These are phyloP conservation scores for Fusarium sp. DNA, from an alignment of 2,329 filamentous ascomycete genomes.

Conservation along the genomic window DNA sequence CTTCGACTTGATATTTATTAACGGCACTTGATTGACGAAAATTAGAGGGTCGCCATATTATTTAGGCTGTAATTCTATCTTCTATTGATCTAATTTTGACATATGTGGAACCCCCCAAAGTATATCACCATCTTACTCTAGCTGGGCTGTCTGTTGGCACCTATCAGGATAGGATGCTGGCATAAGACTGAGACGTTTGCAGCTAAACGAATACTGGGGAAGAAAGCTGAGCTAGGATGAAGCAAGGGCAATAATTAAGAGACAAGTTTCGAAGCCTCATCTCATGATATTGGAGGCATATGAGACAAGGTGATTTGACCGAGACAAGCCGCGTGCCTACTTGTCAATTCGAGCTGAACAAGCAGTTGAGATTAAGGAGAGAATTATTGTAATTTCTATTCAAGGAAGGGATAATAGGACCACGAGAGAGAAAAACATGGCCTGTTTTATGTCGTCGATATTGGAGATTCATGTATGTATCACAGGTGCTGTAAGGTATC, in stretches of 20 bases:
- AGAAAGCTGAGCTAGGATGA: too few species aligned
- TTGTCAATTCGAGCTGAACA: conserved; percentile 2
- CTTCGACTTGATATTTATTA: neutral
- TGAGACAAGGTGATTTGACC: neutral
- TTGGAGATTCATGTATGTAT: conserved; percentile 1
- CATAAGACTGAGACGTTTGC: neutral
- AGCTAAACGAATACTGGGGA: too few species aligned
- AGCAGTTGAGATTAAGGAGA: neutral
- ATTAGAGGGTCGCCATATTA: neutral
- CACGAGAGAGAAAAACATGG: conserved; percentile 2
- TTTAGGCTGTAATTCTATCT: too few species aligned
- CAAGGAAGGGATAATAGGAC: conserved; percentile 1
- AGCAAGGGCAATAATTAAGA: too few species aligned
- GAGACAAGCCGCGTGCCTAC: conserved; percentile 24
- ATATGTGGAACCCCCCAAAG: neutral
- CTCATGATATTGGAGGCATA: neutral
- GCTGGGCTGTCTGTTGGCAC: neutral
- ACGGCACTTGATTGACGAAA: neutral
- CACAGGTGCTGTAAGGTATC: neutral
- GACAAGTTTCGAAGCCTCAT: neutral
- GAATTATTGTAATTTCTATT: neutral
- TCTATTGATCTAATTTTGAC: neutral
- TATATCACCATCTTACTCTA: too few species aligned
- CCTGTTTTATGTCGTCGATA: neutral
- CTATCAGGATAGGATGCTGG: neutral